Conservation (phyloP, 768 basidiomycete genomes). For the Leucogyrophana mollusca region DNA sequence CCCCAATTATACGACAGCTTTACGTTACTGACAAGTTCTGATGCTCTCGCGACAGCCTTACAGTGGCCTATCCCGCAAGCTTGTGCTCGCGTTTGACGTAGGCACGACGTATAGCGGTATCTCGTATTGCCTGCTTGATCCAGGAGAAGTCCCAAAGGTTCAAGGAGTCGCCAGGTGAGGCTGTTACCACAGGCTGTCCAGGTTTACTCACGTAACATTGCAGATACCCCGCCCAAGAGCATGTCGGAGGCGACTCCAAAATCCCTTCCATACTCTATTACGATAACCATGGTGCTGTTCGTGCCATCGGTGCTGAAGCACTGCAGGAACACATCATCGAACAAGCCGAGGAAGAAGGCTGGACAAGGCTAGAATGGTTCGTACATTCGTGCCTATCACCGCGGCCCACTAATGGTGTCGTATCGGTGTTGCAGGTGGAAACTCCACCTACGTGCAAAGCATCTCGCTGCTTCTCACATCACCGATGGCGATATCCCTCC, state of each 20-base stretch:
- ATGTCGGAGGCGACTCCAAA: constrained; percentile 43
- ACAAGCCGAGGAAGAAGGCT: constrained; percentile 42
- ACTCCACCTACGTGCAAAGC: constrained; percentile 37
- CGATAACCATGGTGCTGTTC: constrained; percentile 35
- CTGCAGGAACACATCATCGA: constrained; percentile 37
- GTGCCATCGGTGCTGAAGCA: constrained; percentile 47
- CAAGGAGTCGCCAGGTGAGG: constrained; percentile 32
- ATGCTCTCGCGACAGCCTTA: constrained; percentile 39
- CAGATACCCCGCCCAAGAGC: constrained; percentile 42
- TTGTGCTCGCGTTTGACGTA: constrained; percentile 39
- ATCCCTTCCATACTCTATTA: constrained; percentile 51
- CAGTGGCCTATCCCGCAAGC: constrained; percentile 32
- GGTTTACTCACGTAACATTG: constrained; percentile 4
- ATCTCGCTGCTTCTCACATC: constrained; percentile 28
- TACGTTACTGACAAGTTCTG: too few relatives aligned
- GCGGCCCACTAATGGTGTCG: too few relatives aligned
- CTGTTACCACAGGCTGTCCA: neutral
- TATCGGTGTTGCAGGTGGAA: too few relatives aligned
- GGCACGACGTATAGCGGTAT: constrained; percentile 43
- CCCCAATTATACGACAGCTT: too few relatives aligned
- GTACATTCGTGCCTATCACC: neutral
- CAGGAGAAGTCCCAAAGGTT: constrained; percentile 34
- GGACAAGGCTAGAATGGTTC: constrained; percentile 47
- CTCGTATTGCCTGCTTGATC: constrained; percentile 41
- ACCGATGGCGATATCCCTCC: constrained; percentile 35